phyloP scores from a whole-genome alignment of 176 grass and related monocot species.

The Elymus sibiricus region DNA sequence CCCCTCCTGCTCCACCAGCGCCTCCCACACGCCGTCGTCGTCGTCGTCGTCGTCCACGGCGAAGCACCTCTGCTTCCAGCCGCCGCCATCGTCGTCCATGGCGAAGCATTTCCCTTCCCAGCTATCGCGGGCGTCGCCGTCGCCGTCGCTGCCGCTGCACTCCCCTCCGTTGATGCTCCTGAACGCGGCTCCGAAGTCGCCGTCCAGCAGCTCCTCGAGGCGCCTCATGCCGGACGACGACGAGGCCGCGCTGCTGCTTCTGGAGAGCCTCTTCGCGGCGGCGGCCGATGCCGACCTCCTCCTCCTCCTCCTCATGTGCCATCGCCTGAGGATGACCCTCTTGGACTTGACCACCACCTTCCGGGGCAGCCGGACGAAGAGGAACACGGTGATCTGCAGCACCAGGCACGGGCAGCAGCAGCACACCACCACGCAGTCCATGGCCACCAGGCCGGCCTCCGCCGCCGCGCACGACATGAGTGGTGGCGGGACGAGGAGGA shows the following conservation, averaged over 20 bases:
- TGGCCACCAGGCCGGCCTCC: slow-evolving; percentile 55
- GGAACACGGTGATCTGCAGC: slow-evolving; percentile 90
- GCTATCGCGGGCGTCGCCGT: neutral
- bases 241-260: neutral
- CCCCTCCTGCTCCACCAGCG: slow-evolving; percentile 48
- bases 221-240: neutral
- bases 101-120: neutral
- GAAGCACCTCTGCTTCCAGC: slow-evolving; percentile 1
- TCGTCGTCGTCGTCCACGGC: neutral
- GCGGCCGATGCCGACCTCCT: neutral
- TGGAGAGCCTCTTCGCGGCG: neutral
- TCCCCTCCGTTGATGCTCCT: neutral
- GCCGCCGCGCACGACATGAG: slow-evolving; percentile 30
- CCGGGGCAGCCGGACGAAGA: slow-evolving; percentile 62
- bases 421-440: slow-evolving; percentile 84
- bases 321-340: slow-evolving; percentile 59
- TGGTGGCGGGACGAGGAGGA: neutral
- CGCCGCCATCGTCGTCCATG: neutral
- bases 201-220: slow-evolving; percentile 16
- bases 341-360: slow-evolving; percentile 64
- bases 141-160: neutral
- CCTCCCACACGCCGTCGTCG: slow-evolving; percentile 36
- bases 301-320: slow-evolving; percentile 32
- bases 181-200: slow-evolving; percentile 29
- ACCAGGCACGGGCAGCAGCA: slow-evolving; percentile 83